Base-by-base conservation (phyloP, 192 early-diverging fungal species). In the Diversispora eburnea region DNA sequence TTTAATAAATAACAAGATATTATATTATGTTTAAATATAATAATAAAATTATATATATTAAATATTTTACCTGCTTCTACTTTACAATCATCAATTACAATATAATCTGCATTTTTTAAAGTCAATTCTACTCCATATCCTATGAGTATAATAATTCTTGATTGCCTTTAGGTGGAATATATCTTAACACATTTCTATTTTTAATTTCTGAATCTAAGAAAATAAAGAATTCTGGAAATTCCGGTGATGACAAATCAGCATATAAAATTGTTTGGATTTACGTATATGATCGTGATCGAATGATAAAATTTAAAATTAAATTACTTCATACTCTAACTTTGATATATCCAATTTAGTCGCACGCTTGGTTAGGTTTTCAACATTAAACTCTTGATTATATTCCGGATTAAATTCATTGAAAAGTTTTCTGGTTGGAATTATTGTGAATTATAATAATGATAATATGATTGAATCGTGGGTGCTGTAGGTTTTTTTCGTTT, bases 71-170 rank as follows among this genome's bases (percentile, higher is more conserved):
- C 74, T 43, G 73, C 77, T 48, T 80, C 85, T 64, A 87, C 80
- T 55, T 90, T 85, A 20, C 96, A 89, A 79, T 99, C 97, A 74
- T 99, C 97, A 55, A 91, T 91, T 22, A 95, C 95, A 78, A 93
- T 91, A 82, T 99, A 99, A 76, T 99, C 98, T 9, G 94, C 94
- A 64, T 88, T 97, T 81, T 99, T 99, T 17, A 99, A 74, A 12
- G 88, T 91, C 48, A 99, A 83, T 77, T 95, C 95, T 8, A 95
- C 94, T 3, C 95, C 95, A 70, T 97, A 99, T 68, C 98, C 98
- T 10, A 78, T 39, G 98, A 79, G 8, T 83, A 75, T 22, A 95
- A 73, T 15, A 75, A 79, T 17, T 72, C 22, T 39, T 6, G 42
- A 5, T 45, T 57, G 25, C 25, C 13, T 47, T 13, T 47, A 3